These are phyloP conservation scores for Apiospora koreana DNA, from an alignment of 2,329 filamentous ascomycete species.

Conservation along the genomic window DNA sequence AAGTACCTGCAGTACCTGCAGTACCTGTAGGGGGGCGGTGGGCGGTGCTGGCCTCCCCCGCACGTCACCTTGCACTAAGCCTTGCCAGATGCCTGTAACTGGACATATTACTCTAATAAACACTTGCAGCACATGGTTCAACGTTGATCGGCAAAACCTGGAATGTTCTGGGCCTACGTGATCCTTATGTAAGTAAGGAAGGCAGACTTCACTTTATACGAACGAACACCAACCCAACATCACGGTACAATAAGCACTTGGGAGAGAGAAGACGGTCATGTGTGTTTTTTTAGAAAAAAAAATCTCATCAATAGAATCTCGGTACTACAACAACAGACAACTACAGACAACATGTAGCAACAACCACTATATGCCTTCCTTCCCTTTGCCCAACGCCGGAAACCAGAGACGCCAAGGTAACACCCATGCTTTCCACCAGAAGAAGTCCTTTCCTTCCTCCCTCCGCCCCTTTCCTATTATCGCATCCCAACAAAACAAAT, in stretches of 20 bases:
- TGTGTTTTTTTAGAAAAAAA: neutral
- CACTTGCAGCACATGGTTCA: constrained; percentile 1
- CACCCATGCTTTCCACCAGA: neutral
- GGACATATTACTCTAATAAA: neutral
- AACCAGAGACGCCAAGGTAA: constrained; percentile 1
- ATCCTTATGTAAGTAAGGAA: neutral
- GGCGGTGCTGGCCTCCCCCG: neutral
- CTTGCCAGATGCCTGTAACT: neutral
- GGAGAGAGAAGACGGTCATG: neutral
- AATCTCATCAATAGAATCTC: neutral
- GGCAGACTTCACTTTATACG: neutral
- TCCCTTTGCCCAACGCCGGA: neutral
- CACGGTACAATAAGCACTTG: neutral
- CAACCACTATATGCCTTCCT: constrained; percentile 9
- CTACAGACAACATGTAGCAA: constrained; percentile 4
- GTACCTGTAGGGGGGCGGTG: too few relatives aligned
- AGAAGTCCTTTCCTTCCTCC: neutral
- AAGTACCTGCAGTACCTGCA: too few relatives aligned
- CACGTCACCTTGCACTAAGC: neutral
- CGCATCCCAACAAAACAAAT: neutral
- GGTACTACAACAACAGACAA: neutral
- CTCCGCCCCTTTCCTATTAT: neutral
- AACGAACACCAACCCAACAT: neutral
- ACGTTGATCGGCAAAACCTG: neutral
- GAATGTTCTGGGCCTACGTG: neutral